Evolutionary conservation across 176 grass and related monocot genomes (phyloP).

Genomic region (Aegilops tauschii): DNA sequence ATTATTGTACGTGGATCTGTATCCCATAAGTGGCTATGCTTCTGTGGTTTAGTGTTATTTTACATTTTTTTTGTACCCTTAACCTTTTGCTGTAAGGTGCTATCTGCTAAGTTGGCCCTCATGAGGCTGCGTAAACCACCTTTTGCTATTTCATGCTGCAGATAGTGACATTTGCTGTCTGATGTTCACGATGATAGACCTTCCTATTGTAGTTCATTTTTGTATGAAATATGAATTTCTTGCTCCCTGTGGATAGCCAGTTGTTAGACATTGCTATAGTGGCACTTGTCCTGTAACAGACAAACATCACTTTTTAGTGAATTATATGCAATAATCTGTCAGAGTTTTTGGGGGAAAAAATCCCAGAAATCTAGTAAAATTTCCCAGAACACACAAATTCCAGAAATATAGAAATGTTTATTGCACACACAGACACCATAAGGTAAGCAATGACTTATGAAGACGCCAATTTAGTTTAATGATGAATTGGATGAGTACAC

Average conservation of each 20-base stretch:
- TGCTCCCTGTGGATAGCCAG: neutral
- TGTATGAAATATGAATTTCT: neutral
- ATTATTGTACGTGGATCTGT: neutral
- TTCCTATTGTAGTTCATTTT: neutral
- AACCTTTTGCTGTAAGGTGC: neutral
- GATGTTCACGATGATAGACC: neutral
- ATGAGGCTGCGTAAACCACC: neutral
- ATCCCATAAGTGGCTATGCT: slow-evolving; percentile 5
- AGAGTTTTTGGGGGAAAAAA: neutral
- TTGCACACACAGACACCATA: neutral
- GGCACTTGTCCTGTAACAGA: too few relatives aligned
- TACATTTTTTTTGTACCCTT: neutral
- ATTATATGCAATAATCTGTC: neutral
- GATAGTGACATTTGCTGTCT: neutral
- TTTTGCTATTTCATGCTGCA: neutral
- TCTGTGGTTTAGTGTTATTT: neutral
- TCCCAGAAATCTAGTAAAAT: neutral
- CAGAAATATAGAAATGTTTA: neutral
- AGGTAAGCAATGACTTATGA: neutral
- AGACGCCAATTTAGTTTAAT: neutral
- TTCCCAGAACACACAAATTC: neutral
- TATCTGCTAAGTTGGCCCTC: neutral
- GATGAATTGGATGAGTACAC: neutral
- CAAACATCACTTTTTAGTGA: neutral
- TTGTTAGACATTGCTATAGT: neutral